Evolutionary conservation across 495 filamentous ascomycete genomes (phyloP), one percentile per base, ranked within the genome.

Genomic region (Staphylotrichum longicolle): DNA sequence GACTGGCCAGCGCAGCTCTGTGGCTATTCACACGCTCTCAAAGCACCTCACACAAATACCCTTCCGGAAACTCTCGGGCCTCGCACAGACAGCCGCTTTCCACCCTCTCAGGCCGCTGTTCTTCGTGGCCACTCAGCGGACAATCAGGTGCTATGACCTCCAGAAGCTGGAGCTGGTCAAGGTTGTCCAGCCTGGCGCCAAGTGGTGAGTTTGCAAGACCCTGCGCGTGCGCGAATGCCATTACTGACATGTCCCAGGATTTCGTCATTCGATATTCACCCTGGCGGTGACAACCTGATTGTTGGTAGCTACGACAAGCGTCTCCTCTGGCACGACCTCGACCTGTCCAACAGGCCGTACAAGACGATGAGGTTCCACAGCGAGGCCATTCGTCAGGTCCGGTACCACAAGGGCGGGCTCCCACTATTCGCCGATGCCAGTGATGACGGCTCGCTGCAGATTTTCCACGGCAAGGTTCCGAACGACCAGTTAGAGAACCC

Each of bases 381-480:
- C 66, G 89, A 94, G 75, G 95, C 94, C 51, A 93, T 98, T 62
- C 85, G 94, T 15, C 83, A 86, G 9, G 95, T 97, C 20, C 84
- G 82, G 66, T 97, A 89, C 75, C 94, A 98, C 74, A 85, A 84
- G 54, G 86, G 89, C 60, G 86, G 86, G 0, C 82, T 93, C 61
- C 95, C 94, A 34, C 81, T 98, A 34, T 97, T 98, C 69, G 93
- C 90, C 5, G 92, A 96, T 65, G 91, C 90, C 48, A 91, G 87
- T 73, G 94, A 98, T 70, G 94, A 98, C 75, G 94, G 94, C 32
- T 90, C 85, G 34, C 71, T 98, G 61, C 95, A 98, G 77, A 88
- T 98, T 40, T 97, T 97, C 81, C 94, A 98, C 74, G 94, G 92
- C 57, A 94, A 89, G 74, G 93, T 98, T 39, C 91, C 93, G 39